Conservation (phyloP, 129 eudicot species). For the Escallonia herrerae region DNA sequence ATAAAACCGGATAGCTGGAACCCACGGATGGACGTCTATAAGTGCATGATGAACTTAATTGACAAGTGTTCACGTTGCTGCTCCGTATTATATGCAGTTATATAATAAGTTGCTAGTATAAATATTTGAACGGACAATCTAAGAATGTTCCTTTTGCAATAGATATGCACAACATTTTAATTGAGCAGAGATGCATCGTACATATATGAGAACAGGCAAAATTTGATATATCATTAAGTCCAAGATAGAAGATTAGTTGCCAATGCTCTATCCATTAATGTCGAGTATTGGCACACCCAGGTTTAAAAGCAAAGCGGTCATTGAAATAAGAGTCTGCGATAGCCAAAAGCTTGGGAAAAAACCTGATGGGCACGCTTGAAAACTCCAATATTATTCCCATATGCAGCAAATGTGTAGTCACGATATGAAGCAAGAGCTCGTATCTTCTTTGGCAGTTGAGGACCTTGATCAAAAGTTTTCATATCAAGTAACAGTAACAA, state of each 20-base stretch:
- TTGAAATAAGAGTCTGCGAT: neutral
- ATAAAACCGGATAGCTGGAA: no score
- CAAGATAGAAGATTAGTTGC: neutral
- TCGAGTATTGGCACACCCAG: neutral
- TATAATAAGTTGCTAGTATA: no score
- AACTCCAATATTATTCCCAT: conserved; percentile 77
- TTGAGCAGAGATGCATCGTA: no score
- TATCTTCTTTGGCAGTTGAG: conserved; percentile 90
- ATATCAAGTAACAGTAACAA: neutral
- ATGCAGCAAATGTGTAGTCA: conserved; percentile 95
- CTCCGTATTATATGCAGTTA: no score
- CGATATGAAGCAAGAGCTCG: conserved; percentile 93
- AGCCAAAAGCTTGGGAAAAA: neutral
- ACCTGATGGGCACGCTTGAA: conserved; percentile 98
- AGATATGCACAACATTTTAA: no score
- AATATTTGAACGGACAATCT: no score
- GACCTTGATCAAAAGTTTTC: conserved; percentile 44
- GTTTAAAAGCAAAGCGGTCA: neutral
- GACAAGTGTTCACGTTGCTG: no score
- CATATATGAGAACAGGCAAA: no score
- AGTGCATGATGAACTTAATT: no score
- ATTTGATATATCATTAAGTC: no score
- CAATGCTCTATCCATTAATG: neutral
- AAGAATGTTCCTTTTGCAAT: no score
- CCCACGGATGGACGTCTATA: no score